phyloP scores from a whole-genome alignment of 805 yeast genomes.

The Metschnikowia orientalis region DNA sequence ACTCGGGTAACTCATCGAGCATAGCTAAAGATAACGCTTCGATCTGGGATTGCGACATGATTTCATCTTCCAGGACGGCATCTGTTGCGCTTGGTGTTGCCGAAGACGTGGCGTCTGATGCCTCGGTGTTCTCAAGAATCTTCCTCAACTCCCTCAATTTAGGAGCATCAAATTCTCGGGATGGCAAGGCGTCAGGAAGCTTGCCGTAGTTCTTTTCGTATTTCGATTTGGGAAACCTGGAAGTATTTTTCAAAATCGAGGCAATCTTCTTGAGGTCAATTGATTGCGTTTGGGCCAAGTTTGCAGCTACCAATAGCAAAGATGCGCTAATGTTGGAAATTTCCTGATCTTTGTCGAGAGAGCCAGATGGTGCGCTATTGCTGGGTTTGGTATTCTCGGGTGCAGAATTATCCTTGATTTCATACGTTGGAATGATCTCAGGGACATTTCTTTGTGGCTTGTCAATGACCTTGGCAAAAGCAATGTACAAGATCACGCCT shows the following conservation, averaged over 20 bases:
- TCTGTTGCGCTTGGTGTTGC: slow-evolving; percentile 5
- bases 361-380: no score
- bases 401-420: not conserved
- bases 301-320: slow-evolving; percentile 1
- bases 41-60: slow-evolving; percentile 59
- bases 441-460: slow-evolving; percentile 6
- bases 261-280: slow-evolving; percentile 37
- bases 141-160: slow-evolving; percentile 83
- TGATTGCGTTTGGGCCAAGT: slow-evolving; percentile 7
- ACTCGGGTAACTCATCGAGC: slow-evolving; percentile 84
- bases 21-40: slow-evolving; percentile 81
- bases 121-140: slow-evolving; percentile 35
- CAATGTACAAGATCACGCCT: slow-evolving; percentile 70
- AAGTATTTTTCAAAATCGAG: slow-evolving; percentile 40
- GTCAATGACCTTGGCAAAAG: slow-evolving; percentile 72
- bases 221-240: slow-evolving; percentile 39
- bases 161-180: slow-evolving; percentile 81
- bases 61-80: slow-evolving; percentile 3
- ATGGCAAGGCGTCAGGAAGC: slow-evolving; percentile 65
- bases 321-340: slow-evolving; percentile 1
- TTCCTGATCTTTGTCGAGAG: not conserved
- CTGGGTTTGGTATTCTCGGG: not conserved
- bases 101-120: no score
- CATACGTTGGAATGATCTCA: not conserved
- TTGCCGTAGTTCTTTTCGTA: slow-evolving; percentile 62